These are phyloP conservation scores for Aspergillus udagawae DNA, from an alignment of 2,329 filamentous ascomycete species.

Conservation along the genomic window DNA sequence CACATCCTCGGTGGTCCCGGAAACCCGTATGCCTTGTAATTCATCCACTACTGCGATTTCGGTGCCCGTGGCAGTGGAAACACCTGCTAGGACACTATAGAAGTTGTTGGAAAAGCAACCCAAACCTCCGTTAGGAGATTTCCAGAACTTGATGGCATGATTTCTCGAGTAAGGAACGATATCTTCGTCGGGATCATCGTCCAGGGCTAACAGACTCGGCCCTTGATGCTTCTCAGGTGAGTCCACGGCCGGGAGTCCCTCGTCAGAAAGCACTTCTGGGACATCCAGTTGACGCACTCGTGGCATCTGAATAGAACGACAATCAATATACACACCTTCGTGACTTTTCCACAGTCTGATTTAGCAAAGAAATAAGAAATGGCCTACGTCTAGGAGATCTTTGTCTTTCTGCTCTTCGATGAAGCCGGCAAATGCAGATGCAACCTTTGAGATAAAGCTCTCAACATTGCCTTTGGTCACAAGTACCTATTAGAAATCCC, in stretches of 20 bases:
- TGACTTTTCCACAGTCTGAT: neutral
- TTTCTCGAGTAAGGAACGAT: slow-evolving; percentile 6
- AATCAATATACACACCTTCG: neutral
- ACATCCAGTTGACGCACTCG: slow-evolving; percentile 25
- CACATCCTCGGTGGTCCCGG: slow-evolving; percentile 20
- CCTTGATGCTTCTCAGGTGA: slow-evolving; percentile 1
- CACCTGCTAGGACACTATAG: slow-evolving; percentile 15
- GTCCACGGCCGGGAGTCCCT: neutral
- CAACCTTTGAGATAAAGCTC: slow-evolving; percentile 7
- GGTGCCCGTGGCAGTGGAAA: slow-evolving; percentile 26
- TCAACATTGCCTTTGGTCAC: slow-evolving; percentile 20
- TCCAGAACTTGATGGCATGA: slow-evolving; percentile 21
- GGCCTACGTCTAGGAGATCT: slow-evolving; percentile 31
- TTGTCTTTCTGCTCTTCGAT: slow-evolving; percentile 29
- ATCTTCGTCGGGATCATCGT: slow-evolving; percentile 15
- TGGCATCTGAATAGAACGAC: slow-evolving; percentile 17
- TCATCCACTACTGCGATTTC: slow-evolving; percentile 19
- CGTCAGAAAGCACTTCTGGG: slow-evolving; percentile 10
- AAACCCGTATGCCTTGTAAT: slow-evolving; percentile 22
- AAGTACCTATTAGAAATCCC: slow-evolving; percentile 19
- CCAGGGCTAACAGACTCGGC: slow-evolving; percentile 10
- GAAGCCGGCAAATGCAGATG: slow-evolving; percentile 15
- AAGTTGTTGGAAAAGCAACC: slow-evolving; percentile 22
- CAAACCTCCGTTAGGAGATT: slow-evolving; percentile 14
- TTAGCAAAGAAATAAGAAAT: neutral